Evolutionary conservation across 225 moss, liverwort and hornwort genomes (phyloP).

Genomic region (Polytrichum formosum): DNA sequence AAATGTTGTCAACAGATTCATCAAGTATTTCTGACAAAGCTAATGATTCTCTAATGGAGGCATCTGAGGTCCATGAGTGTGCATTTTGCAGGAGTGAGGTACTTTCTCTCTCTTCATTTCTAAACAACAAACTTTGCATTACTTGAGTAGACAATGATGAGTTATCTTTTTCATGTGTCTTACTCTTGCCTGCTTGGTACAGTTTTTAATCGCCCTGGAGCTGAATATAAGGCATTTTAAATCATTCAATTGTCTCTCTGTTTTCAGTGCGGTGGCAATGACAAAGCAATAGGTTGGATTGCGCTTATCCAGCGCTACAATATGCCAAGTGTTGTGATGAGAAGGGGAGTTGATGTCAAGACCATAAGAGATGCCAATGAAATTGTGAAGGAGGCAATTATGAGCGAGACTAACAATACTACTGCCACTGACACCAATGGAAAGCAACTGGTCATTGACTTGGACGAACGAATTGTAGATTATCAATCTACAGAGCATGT

Average conservation of each 20-base stretch:
- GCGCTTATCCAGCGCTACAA: slow-evolving; percentile 98
- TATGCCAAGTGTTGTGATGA: slow-evolving; percentile 58
- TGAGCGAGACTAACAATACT: slow-evolving; percentile 10
- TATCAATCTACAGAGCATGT: slow-evolving; percentile 77
- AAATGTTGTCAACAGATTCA: slow-evolving; percentile 23
- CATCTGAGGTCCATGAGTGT: slow-evolving; percentile 61
- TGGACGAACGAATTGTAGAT: slow-evolving; percentile 45
- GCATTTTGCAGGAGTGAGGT: slow-evolving; percentile 91
- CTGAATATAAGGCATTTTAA: too few species aligned
- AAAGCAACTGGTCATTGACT: slow-evolving; percentile 44
- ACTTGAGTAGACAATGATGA: too few species aligned
- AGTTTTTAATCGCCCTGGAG: too few species aligned
- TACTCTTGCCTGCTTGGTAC: too few species aligned
- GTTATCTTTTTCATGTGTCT: too few species aligned
- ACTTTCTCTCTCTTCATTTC: slow-evolving; percentile 3
- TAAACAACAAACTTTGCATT: not conserved
- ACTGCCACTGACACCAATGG: slow-evolving; percentile 17
- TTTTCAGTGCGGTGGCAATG: slow-evolving; percentile 78
- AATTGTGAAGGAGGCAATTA: slow-evolving; percentile 25
- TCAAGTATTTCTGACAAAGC: slow-evolving; percentile 24
- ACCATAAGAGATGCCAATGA: slow-evolving; percentile 34
- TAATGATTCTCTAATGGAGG: slow-evolving; percentile 23
- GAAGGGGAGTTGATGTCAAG: slow-evolving; percentile 24
- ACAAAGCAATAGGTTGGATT: slow-evolving; percentile 91
- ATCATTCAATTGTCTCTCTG: not conserved